Base-by-base conservation (phyloP, 164 flowering plant genomes). In the Hamamelis virginiana region DNA sequence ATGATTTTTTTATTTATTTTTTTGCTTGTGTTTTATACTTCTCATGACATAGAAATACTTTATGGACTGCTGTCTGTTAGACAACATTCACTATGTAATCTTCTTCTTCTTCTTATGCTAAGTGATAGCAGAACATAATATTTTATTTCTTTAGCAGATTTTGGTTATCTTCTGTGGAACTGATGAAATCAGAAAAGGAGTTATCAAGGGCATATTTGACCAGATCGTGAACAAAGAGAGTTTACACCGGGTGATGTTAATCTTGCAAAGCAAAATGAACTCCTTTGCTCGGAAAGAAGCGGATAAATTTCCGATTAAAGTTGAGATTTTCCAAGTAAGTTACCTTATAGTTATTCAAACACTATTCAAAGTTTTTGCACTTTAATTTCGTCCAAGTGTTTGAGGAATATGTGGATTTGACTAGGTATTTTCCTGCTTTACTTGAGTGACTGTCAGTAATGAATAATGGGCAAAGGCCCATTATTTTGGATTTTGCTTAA, bases 131-230 rank as follows among this genome's bases (percentile, higher is more conserved):
- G 9, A 5, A 28, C 8, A 9, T 10, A 18, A 4, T 33, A 3
- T 33, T 64, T 53, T 4, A 11, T 52, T 28, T 3, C 5, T 8
- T 72, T 55, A 76, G 78, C 77, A 81, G 86, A 67, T 83, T 53
- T 56, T 76, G 23, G 87, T 81, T 1, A 19, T 81, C 53, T 81
- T 78, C 46, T 72, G 74, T 66, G 83, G 80, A 60, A 56, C 73
- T 14, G 77, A 69, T 26, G 50, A 38, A 33, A 45, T 81, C 8
- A 84, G 58, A 13, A 12, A 53, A 52, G 28, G 67, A 41, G 22
- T 44, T 2, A 58, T 78, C 5, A 51, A 74, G 5, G 51, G 13
- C 14, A 58, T 81, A 27, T 18, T 53, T 23, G 11, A 4, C 2
- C 77, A 74, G 62, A 61, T 74, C 21, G 19, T 43, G 14, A 22